Base-by-base conservation (phyloP, 257 asterid species). In the Craterostigma plantagineum region DNA sequence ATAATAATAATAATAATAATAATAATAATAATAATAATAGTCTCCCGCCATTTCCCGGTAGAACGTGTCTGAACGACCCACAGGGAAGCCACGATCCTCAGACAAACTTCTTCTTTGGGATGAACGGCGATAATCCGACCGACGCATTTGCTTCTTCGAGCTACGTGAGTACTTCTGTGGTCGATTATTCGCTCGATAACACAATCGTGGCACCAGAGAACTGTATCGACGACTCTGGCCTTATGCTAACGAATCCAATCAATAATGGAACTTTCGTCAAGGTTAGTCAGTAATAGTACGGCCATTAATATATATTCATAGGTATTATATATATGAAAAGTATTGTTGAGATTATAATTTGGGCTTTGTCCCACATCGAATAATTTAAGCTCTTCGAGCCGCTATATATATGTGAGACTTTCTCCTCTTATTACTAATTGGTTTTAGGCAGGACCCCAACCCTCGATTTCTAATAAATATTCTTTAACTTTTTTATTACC, bases 31-130 rank as follows among this genome's bases (percentile, higher is more conserved):
- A 2, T 23, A 23, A 23, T 23, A 62, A 61, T 54, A 62, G 77
- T 34, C 65, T 73, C 57, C 93, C 94, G 40, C 86, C 87, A 0
- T 74, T 77, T 62, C 94, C 92, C 9, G 72, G 77, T 17, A 54
- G 79, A 23, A 54, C 79, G 55, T 91, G 66, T 56, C 58, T 78
- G 55, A 57, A 68, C 10, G 77, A 69, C 51, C 85, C 68, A 42
- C 78, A 61, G 58, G 80, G 69, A 10, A 61, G 64, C 42, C 66
- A 51, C 38, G 87, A 74, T 53, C 70, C 69, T n/a, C 87, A 77
- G 41, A 81, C 65, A 56, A 54, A 69, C 63, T 65, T 65, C 36
- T 68, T 76, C 1, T 46, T 30, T 15, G 51, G 18, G 14, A n/a
- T 46, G 4, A 46, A 43, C 23, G 23, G 17, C 48, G 33, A 43